Base-by-base conservation (phyloP, 208 protist genomes). In the Trypanosoma vivax region DNA sequence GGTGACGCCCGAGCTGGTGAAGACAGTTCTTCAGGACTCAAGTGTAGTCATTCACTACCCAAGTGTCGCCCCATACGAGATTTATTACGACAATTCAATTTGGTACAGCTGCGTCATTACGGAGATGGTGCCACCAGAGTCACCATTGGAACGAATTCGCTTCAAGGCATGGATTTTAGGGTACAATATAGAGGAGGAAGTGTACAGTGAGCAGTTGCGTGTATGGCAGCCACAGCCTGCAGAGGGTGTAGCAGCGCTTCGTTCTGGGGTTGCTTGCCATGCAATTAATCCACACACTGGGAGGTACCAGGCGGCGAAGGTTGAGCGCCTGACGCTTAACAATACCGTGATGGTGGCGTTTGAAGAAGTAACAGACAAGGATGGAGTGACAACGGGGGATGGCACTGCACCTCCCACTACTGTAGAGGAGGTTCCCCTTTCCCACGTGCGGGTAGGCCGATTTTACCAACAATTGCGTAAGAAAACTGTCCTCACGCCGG, bases 51-150 rank as follows among this genome's bases (percentile, higher is more conserved):
- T 60, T 24, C 34, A 16, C 14, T 63, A 48, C 41, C n/a, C 14
- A 27, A 50, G 50, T 16, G 35, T 50, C 16, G 79, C 76, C 5
- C 77, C 77, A 9, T 92, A 84, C 47, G 79, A 92, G 35, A 68
- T 92, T 5, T 53, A 76, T 39, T 92, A 70, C 37, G 84, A 92
- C 38, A 53, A 76, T 37, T 39, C 61, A 4, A 49, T 62, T 3
- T 92, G 84, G 80, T 85, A 86, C 58, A 62, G 74, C 18, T 92
- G 84, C 42, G 72, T 88, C 25, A 73, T 92, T 31, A 70, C 60
- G n/a, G 77, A 42, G 9, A 37, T 82, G 23, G 50, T 86, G 19
- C 7, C 63, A 5, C 74, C 84, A 1, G 65, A 42, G 13, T 62
- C 67, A 11, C 45, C 73, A 7, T 52, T 75, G n/a, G 71, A 83